Conservation (phyloP, 345 rosid genomes). For the Hirschfeldia incana region DNA sequence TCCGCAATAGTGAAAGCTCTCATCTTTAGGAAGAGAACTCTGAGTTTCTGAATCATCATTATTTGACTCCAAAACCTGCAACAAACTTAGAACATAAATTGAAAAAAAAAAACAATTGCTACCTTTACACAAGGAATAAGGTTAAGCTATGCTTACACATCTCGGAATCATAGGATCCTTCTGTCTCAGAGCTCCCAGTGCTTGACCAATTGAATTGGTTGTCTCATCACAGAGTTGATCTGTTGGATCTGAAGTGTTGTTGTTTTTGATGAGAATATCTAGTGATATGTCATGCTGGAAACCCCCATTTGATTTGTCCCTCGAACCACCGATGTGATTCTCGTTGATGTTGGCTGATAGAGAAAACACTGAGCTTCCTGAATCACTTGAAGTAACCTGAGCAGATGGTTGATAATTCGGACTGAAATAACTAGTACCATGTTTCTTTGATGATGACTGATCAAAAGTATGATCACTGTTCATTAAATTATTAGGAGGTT, state of each 20-base stretch:
- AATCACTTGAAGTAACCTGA: conserved; percentile 32
- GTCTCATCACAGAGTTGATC: conserved; percentile 9
- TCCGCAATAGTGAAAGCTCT: conserved; percentile 27
- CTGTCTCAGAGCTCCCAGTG: conserved; percentile 15
- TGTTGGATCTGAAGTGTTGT: conserved; percentile 31
- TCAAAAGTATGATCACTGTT: conserved; percentile 32
- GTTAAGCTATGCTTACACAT: conserved; percentile 42
- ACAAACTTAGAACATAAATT: conserved; percentile 16
- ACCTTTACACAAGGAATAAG: neutral
- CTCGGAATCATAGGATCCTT: conserved; percentile 35
- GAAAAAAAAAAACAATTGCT: neutral
- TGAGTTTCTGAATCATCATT: conserved; percentile 36
- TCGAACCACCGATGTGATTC: conserved; percentile 31
- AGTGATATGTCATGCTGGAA: conserved; percentile 35
- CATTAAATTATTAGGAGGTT: conserved; percentile 30
- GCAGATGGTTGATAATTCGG: conserved; percentile 35
- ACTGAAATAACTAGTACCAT: conserved; percentile 29
- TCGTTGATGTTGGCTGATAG: conserved; percentile 35
- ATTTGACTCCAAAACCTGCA: conserved; percentile 44
- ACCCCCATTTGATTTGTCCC: conserved; percentile 30
- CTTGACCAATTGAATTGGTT: conserved; percentile 34
- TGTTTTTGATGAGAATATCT: conserved; percentile 38
- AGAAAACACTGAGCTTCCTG: conserved; percentile 40
- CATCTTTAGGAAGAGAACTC: conserved; percentile 36
- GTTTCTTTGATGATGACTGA: conserved; percentile 22